Base-by-base conservation (phyloP, 495 filamentous ascomycete genomes). In the Penicillium paxilli region DNA sequence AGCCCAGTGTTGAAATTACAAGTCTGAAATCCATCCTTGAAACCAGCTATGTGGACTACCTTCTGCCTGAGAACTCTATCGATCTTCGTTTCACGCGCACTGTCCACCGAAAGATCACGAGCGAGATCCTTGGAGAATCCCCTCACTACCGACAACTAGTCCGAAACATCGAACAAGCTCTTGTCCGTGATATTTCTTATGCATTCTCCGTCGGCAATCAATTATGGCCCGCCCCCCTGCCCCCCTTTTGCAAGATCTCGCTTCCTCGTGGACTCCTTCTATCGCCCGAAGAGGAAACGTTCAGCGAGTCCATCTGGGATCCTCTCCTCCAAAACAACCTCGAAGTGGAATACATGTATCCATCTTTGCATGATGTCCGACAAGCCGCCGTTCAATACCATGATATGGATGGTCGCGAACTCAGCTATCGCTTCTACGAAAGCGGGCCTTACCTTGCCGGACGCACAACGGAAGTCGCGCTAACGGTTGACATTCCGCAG, bases 51-150 rank as follows among this genome's bases (percentile, higher is more conserved):
- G 63, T 76, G 11, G 73, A 78, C 44, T 76, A 74, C 50, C 61
- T 78, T 10, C 63, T 78, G 11, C 75, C 75, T 3, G 75, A 78
- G 54, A 68, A 61, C 30, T 55, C 66, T 2, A 47, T 69, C 24
- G 75, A 78, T 51, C 58, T 78, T 23, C 73, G 73, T 4, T 78
- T 78, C 45, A 73, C 70, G 5, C 66, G 71, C 23, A 73, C 58
- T 14, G 21, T 70, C 17, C 67, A 64, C 44, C 59, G 49, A 1
- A 62, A 76, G 6, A 35, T 74, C 21, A 56, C 63, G 6, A 22
- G 37, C 0, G 56, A 50, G 2, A 26, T 35, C 9, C n/a, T 49
- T 23, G 16, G 40, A 14, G 47, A 49, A 10, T 44, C 52, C 21
- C 17, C 48, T 14, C 20, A 51, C 8, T 33, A 48, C 14, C 20